Evolutionary conservation across 805 yeast genomes (phyloP), one percentile per base, ranked within the genome.

Genomic region (Saccharomycopsis olivae): DNA sequence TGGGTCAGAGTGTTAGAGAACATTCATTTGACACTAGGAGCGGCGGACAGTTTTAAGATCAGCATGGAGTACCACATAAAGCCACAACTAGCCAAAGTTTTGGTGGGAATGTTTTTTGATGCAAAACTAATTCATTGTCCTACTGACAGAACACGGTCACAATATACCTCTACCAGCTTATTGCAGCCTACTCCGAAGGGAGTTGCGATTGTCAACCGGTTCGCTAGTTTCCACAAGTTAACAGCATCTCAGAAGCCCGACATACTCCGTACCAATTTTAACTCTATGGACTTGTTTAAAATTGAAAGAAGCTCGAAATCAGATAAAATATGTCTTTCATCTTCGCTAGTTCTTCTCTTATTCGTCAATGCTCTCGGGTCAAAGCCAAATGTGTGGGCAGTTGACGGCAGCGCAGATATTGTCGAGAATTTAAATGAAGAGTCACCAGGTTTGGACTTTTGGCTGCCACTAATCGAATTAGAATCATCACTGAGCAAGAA

Each of bases 141-240:
- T 0, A 71, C 73, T 2, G 87, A 81, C 47, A 62, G 89, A 50
- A 85, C 95, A 0, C 54, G 81, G 32, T 47, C 54, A 11, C 59
- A 54, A 31, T 66, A 77, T 4, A 68, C 68, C 37, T 58, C 52
- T 0, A 61, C 58, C 3, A 60, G 65, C 0, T 44, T 63, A 2
- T 53, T 85, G 21, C 96, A 89, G 53, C 95, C 95, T 3, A 85
- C 96, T 0, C 87, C 96, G 0, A 89, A 89, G 53, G 97, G 96
- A 1, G 75, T 86, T 5, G 77, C 86, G 0, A 52, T 85, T 0
- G 57, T 88, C 2, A 74, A 73, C 36, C 61, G 65, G 14, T 85
- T 78, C 54, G 75, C 80, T 46, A 61, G 65, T 37, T 69, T 63
- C 31, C 56, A 68, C 35, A 94, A 87, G 0, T 55, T 76, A 35